A percentile compares a stretch with the other conserved stretches of the same genome.
These are phyloP conservation scores for Pestalotiopsis sp. DNA, from an alignment of 2,329 filamentous ascomycete species.

Conservation along the genomic window DNA sequence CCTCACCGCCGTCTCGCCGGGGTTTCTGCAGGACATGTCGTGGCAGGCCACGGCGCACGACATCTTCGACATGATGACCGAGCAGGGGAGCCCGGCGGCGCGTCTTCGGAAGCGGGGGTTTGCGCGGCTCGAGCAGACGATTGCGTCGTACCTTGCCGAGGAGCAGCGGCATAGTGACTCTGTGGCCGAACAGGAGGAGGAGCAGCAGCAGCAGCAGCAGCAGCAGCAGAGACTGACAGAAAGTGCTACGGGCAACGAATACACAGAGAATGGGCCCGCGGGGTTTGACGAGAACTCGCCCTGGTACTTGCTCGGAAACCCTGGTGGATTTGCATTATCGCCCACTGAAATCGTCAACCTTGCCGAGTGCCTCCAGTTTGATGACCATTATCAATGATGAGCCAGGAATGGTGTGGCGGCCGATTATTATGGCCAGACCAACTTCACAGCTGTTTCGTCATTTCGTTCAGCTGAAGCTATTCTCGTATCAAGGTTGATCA, in stretches of 20 bases:
- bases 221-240: background rate
- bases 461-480: too few species aligned
- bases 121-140: background rate
- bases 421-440: too few species aligned
- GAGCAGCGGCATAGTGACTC: background rate
- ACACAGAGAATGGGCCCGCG: background rate
- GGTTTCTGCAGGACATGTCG: background rate
- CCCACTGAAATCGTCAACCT: background rate
- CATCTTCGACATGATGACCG: background rate
- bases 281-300: background rate
- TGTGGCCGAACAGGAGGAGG: too few species aligned
- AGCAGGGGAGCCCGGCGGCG: background rate
- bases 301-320: background rate
- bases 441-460: too few species aligned
- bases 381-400: background rate
- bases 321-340: background rate
- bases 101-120: background rate
- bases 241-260: background rate
- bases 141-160: background rate
- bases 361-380: background rate
- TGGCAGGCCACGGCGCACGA: background rate
- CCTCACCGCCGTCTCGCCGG: background rate
- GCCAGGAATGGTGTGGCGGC: too few species aligned
- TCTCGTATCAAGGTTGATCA: too few species aligned
- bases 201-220: too few species aligned